phyloP scores from a whole-genome alignment of 1,284 basidiomycete species.

The Trametes hirsuta region DNA sequence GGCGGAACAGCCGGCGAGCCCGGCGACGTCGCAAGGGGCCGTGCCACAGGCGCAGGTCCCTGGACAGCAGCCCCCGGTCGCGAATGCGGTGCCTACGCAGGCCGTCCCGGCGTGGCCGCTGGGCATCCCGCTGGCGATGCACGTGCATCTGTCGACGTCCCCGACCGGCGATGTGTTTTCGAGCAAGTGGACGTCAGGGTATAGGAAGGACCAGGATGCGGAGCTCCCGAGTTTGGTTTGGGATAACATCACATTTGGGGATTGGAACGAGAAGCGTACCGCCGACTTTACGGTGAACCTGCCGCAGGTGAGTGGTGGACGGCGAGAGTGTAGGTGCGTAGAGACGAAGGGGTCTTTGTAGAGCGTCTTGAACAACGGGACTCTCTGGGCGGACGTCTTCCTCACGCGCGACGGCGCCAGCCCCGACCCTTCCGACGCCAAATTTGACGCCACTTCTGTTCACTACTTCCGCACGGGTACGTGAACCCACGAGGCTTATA shows the following conservation, averaged over 20 bases:
- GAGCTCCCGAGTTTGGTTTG: conserved; percentile 73
- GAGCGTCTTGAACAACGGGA: conserved; percentile 80
- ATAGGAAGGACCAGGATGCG: conserved; percentile 50
- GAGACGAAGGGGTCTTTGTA: conserved; percentile 33
- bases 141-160: conserved; percentile 76
- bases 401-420: conserved; percentile 69
- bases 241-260: conserved; percentile 83
- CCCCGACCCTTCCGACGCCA: conserved; percentile 60
- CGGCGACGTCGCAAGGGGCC: conserved; percentile 30
- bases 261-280: conserved; percentile 73
- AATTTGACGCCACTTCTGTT: conserved; percentile 61
- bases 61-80: conserved; percentile 39
- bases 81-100: conserved; percentile 54
- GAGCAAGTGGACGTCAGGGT: conserved; percentile 49
- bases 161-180: conserved; percentile 64
- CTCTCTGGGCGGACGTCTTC: conserved; percentile 87
- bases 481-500: conserved; percentile 31
- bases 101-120: conserved; percentile 61
- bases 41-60: conserved; percentile 32
- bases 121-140: conserved; percentile 65
- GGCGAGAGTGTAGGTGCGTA: background rate
- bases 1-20: conserved; percentile 31
- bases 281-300: conserved; percentile 72
- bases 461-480: conserved; percentile 81
- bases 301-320: conserved; percentile 59